Conservation (phyloP, 129 eudicot species). For the Rutidosis leptorrhynchoides region DNA sequence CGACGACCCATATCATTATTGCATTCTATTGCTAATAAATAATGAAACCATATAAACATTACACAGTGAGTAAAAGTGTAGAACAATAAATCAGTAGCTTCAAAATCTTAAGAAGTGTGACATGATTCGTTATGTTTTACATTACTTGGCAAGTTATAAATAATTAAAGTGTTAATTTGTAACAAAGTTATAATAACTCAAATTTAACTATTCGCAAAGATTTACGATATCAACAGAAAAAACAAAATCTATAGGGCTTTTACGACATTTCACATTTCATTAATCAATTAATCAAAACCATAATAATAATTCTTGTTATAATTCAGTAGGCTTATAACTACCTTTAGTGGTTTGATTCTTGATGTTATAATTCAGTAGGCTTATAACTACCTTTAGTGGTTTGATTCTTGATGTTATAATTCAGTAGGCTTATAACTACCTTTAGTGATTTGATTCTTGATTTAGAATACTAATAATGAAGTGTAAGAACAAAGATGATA, state of each 20-base stretch:
- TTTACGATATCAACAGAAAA: not conserved
- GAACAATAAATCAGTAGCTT: not conserved
- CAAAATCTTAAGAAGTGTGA: not conserved
- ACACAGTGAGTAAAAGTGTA: not conserved
- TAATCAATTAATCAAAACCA: not conserved
- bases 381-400: too few species aligned
- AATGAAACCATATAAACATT: not conserved
- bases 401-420: too few species aligned
- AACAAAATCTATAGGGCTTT: not conserved
- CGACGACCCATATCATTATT: too few species aligned
- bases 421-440: too few species aligned
- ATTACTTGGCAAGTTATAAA: not conserved
- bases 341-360: too few species aligned
- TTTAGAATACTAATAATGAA: too few species aligned
- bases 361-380: too few species aligned
- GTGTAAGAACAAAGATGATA: too few species aligned
- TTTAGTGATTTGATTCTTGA: too few species aligned
- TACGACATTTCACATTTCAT: slow-evolving; percentile 6
- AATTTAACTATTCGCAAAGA: not conserved
- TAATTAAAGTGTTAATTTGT: not conserved
- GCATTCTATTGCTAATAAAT: not conserved
- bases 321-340: too few species aligned
- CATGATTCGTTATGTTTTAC: not conserved
- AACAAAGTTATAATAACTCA: not conserved
- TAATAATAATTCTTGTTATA: too few species aligned